phyloP scores from a whole-genome alignment of 306 rosid genomes.

The Crataegus laevigata region DNA sequence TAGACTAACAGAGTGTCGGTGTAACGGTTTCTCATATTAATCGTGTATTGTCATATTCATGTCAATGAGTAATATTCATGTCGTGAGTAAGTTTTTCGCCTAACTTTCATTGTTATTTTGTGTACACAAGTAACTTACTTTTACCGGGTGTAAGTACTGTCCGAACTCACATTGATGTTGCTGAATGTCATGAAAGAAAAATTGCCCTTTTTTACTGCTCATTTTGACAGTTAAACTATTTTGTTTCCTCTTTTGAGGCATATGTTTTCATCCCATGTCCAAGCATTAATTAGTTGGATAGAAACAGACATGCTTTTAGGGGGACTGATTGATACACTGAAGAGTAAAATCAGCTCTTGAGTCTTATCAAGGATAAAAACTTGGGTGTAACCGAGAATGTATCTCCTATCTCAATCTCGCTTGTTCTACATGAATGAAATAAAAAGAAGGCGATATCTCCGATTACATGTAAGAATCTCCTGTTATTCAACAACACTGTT shows the following conservation, averaged over 20 bases:
- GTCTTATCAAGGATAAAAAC: neutral
- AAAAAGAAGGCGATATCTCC: accelerated
- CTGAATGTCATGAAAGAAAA: constrained; percentile 26
- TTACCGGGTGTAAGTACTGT: constrained; percentile 12
- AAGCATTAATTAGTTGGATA: neutral
- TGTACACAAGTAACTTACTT: constrained; percentile 12
- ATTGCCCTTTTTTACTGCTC: constrained; percentile 22
- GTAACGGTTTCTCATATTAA: no score
- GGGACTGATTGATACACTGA: constrained; percentile 3
- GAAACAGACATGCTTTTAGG: constrained; percentile 1
- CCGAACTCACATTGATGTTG: constrained; percentile 25
- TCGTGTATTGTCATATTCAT: accelerated
- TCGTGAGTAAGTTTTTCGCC: neutral
- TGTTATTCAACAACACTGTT: neutral
- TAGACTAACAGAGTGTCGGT: no score
- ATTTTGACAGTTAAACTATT: constrained; percentile 24
- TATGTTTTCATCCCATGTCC: neutral
- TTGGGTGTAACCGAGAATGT: neutral
- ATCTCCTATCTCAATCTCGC: no score
- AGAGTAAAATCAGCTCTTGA: constrained; percentile 10
- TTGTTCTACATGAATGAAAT: no score
- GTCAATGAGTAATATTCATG: no score
- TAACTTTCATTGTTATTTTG: constrained; percentile 21
- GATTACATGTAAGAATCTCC: neutral
- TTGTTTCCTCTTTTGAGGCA: constrained; percentile 20